Percentiles rank a stretch among this genome's conserved stretches.
phyloP scores from a whole-genome alignment of 2,329 filamentous ascomycete species.

The Colletotrichum navitas region DNA sequence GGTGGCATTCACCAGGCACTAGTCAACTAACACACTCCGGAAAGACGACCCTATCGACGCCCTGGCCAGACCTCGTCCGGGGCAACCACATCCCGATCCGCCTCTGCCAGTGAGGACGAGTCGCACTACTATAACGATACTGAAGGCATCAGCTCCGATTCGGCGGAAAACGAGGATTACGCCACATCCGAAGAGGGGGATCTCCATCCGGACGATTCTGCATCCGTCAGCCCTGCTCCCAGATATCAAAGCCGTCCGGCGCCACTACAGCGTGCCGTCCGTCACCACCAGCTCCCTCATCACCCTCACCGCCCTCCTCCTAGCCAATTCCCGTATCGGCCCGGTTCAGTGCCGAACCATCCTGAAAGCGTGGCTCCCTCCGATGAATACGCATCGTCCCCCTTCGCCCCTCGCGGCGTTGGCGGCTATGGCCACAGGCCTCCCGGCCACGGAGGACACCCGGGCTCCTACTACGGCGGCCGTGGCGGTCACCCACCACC shows the following conservation, averaged over 20 bases:
- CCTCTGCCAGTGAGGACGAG: conserved; percentile 56
- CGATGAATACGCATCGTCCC: conserved; percentile 62
- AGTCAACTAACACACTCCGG: conserved; percentile 42
- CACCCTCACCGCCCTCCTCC: conserved; percentile 37
- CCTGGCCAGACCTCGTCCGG: conserved; percentile 43
- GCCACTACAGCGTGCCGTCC: conserved; percentile 18
- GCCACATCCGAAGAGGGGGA: conserved; percentile 63
- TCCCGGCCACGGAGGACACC: conserved; percentile 40
- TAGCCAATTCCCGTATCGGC: conserved; percentile 53
- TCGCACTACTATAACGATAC: conserved; percentile 51
- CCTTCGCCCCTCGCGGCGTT: conserved; percentile 53
- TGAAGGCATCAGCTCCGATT: conserved; percentile 49
- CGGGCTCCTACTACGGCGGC: conserved; percentile 50
- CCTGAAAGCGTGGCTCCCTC: conserved; percentile 75
- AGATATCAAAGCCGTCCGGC: conserved; percentile 39
- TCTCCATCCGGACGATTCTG: conserved; percentile 66
- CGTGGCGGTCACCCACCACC: conserved; percentile 45
- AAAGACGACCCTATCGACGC: conserved; percentile 36
- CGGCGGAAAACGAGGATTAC: conserved; percentile 52
- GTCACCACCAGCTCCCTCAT: background rate
- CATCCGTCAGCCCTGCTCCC: conserved; percentile 60
- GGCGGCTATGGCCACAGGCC: conserved; percentile 38
- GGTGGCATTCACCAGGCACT: conserved; percentile 42
- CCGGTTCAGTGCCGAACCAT: conserved; percentile 61
- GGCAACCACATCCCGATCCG: conserved; percentile 48